Conservation (phyloP, 768 basidiomycete genomes). For the Boletus reticulatus region DNA sequence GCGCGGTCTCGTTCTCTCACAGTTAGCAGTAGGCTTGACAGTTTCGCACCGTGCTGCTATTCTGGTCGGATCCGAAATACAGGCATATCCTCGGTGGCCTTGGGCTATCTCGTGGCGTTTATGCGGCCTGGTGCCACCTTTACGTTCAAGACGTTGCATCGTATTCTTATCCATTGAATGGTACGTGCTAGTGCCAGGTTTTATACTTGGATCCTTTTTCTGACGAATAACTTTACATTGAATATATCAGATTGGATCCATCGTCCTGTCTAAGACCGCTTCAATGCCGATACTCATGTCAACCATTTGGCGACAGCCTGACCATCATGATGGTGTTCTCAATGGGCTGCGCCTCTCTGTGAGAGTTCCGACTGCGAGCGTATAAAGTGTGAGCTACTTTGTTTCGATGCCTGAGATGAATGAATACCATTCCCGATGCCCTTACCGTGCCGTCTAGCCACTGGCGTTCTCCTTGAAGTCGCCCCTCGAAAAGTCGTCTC, state of each 20-base stretch:
- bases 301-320: neutral
- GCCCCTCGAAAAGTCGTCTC: conserved; percentile 10
- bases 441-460: conserved; percentile 6
- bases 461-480: conserved; percentile 2
- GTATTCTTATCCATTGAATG: neutral
- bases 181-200: neutral
- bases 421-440: conserved; percentile 12
- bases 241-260: no score
- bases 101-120: conserved; percentile 20
- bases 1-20: no score
- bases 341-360: neutral
- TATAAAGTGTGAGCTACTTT: conserved; percentile 18
- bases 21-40: no score
- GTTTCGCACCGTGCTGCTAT: no score
- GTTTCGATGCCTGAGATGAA: neutral
- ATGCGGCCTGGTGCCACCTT: conserved; percentile 13
- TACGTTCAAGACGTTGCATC: neutral
- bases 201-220: neutral
- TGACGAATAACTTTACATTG: no score
- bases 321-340: neutral
- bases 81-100: no score
- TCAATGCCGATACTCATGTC: conserved; percentile 16
- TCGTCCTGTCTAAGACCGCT: conserved; percentile 15
- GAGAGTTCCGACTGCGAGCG: neutral
- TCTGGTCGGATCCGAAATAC: no score